A percentile compares a stretch with the other conserved stretches of the same genome.
Conservation (phyloP, 768 basidiomycete genomes). For the Boletellus ananas region DNA sequence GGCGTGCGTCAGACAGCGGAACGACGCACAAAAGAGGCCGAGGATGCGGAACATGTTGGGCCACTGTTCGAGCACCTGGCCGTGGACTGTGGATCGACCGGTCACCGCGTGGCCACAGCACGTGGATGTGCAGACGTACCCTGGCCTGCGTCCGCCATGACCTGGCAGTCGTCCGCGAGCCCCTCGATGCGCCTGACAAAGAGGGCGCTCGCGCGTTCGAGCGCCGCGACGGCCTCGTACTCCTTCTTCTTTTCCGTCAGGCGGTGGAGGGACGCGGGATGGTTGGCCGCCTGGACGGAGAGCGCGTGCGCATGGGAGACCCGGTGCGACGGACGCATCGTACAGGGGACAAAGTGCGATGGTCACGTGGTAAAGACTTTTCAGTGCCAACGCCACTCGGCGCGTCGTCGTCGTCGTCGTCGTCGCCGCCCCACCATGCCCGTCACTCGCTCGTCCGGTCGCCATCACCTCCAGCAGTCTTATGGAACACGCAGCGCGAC, state of each 20-base stretch:
- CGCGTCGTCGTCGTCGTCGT: background rate
- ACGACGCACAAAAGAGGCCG: conserved; percentile 57
- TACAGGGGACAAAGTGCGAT: background rate
- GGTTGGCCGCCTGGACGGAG: conserved; percentile 34
- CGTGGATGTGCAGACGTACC: conserved; percentile 35
- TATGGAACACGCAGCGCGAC: conserved; percentile 9
- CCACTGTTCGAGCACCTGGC: conserved; percentile 77
- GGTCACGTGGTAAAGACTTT: conserved; percentile 14
- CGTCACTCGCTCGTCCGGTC: conserved; percentile 28
- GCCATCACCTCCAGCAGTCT: conserved; percentile 8
- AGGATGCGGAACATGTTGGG: conserved; percentile 80
- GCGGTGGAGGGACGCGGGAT: conserved; percentile 50
- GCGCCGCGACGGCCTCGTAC: conserved; percentile 67
- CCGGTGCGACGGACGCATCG: conserved; percentile 54
- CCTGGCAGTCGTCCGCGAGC: conserved; percentile 66
- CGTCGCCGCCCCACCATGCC: conserved; percentile 26
- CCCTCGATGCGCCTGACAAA: conserved; percentile 67
- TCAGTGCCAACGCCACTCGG: conserved; percentile 1
- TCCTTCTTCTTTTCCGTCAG: conserved; percentile 80
- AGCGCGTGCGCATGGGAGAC: conserved; percentile 44
- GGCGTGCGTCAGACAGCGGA: background rate
- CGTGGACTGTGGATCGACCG: conserved; percentile 49
- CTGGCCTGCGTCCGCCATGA: conserved; percentile 75
- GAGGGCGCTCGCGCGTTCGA: conserved; percentile 59
- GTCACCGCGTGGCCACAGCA: background rate